Evolutionary conservation across 1,139 yeast genomes (phyloP).

Genomic region (Blastobotrys raffinosifermentans): DNA sequence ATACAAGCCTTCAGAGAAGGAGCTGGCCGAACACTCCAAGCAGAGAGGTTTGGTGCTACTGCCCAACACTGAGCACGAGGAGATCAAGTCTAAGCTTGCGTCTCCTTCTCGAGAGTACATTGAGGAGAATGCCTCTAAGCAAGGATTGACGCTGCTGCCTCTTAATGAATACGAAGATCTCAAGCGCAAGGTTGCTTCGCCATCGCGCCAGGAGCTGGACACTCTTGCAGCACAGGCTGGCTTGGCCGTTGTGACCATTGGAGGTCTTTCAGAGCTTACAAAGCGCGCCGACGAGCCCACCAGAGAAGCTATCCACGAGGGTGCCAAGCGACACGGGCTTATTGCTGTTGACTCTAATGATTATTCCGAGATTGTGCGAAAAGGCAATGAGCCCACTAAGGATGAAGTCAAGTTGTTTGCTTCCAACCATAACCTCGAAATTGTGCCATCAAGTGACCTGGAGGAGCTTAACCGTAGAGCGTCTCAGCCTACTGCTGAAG

Average conservation of each 20-base stretch:
- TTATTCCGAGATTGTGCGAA: constrained; percentile 18
- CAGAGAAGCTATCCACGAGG: constrained; percentile 18
- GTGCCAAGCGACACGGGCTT: constrained; percentile 14
- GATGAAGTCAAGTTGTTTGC: constrained; percentile 21
- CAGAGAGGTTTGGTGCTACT: constrained; percentile 28
- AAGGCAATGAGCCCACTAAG: constrained; percentile 21
- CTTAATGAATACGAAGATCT: constrained; percentile 27
- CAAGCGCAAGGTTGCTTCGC: constrained; percentile 19
- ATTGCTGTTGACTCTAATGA: constrained; percentile 17
- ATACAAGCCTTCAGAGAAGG: constrained; percentile 23
- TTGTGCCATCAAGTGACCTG: constrained; percentile 26
- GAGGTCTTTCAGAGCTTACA: constrained; percentile 24
- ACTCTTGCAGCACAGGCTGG: constrained; percentile 22
- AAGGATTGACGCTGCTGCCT: constrained; percentile 32
- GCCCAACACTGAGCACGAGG: constrained; percentile 24
- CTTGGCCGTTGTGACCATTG: constrained; percentile 23
- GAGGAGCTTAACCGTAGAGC: constrained; percentile 22
- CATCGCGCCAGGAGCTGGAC: constrained; percentile 23
- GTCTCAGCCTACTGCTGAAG: constrained; percentile 24
- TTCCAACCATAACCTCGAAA: constrained; percentile 22
- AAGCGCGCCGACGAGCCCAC: constrained; percentile 23
- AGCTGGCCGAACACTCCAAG: constrained; percentile 21
- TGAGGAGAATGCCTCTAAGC: constrained; percentile 14
- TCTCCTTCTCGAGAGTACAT: constrained; percentile 16
- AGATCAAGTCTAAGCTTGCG: constrained; percentile 14